Evolutionary conservation across 441 rosid genomes (phyloP).

Genomic region (Euphorbia corollata): DNA sequence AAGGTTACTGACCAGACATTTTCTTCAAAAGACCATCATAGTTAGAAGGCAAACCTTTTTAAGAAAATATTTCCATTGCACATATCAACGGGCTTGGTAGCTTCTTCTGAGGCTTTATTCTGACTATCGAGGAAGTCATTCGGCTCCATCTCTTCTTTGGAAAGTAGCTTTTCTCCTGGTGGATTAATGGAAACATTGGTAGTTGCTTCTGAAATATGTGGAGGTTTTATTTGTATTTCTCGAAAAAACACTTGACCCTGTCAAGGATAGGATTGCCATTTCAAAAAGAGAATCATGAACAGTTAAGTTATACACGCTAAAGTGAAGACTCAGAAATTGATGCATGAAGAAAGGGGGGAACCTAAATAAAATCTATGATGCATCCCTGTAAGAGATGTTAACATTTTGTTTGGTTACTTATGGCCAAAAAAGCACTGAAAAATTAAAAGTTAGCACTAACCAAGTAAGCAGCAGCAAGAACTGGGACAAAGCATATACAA

Average conservation of each 20-base stretch:
- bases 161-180: slow-evolving; percentile 31
- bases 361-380: not conserved
- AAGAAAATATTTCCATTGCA: slow-evolving; percentile 58
- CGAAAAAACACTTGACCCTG: slow-evolving; percentile 51
- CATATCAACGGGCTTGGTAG: slow-evolving; percentile 30
- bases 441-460: not conserved
- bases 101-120: slow-evolving; percentile 37
- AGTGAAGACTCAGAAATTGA: slow-evolving; percentile 1
- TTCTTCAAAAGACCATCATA: slow-evolving; percentile 10
- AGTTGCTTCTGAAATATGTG: slow-evolving; percentile 31
- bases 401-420: not conserved
- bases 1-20: slow-evolving; percentile 13
- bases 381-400: not conserved
- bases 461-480: not conserved
- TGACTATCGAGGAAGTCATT: slow-evolving; percentile 28
- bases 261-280: slow-evolving; percentile 15
- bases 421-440: not conserved
- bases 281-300: slow-evolving; percentile 10
- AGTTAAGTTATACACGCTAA: not conserved
- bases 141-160: slow-evolving; percentile 22
- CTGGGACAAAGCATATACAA: not conserved
- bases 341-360: not conserved
- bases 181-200: slow-evolving; percentile 19
- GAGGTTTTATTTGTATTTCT: slow-evolving; percentile 37
- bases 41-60: slow-evolving; percentile 46